These are phyloP conservation scores for Apiospora saccharicola DNA, from an alignment of 2,329 filamentous ascomycete species.

Conservation along the genomic window DNA sequence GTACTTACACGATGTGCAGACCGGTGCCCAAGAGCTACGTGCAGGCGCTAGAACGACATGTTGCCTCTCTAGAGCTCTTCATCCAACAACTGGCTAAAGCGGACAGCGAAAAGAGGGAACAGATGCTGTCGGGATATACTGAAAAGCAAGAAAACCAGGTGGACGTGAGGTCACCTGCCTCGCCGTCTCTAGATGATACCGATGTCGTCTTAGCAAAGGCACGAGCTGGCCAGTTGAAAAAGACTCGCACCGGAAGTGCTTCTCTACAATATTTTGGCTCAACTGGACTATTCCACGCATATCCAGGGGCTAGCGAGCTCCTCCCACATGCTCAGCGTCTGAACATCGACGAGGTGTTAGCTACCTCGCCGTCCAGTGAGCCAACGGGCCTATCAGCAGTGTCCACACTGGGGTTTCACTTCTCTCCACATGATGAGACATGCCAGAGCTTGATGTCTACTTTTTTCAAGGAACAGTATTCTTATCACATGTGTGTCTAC, in stretches of 20 bases:
- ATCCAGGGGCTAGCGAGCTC: slow-evolving; percentile 39
- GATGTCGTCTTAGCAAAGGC: slow-evolving; percentile 40
- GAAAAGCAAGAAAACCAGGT: slow-evolving; percentile 28
- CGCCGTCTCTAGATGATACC: slow-evolving; percentile 29
- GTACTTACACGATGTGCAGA: slow-evolving; percentile 35
- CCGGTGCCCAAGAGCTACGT: slow-evolving; percentile 55
- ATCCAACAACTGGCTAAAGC: slow-evolving; percentile 53
- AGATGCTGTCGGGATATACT: slow-evolving; percentile 50
- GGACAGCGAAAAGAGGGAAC: slow-evolving; percentile 47
- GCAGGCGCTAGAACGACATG: slow-evolving; percentile 55
- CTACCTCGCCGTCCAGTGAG: slow-evolving; percentile 27
- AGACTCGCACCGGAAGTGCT: slow-evolving; percentile 46
- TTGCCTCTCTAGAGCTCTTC: slow-evolving; percentile 53
- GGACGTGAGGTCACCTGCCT: slow-evolving; percentile 30
- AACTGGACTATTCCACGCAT: slow-evolving; percentile 54
- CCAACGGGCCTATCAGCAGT: slow-evolving; percentile 21
- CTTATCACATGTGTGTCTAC: slow-evolving; percentile 58
- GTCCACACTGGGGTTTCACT: slow-evolving; percentile 40
- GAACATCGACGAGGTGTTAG: slow-evolving; percentile 27
- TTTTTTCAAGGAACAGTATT: slow-evolving; percentile 57
- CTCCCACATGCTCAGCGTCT: slow-evolving; percentile 26
- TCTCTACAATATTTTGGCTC: slow-evolving; percentile 55
- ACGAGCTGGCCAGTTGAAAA: slow-evolving; percentile 48
- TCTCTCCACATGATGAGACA: slow-evolving; percentile 52
- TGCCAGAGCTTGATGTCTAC: slow-evolving; percentile 54